These are phyloP conservation scores for Aspergillus haitiensis DNA, from an alignment of 495 filamentous ascomycete genomes.

Conservation along the genomic window DNA sequence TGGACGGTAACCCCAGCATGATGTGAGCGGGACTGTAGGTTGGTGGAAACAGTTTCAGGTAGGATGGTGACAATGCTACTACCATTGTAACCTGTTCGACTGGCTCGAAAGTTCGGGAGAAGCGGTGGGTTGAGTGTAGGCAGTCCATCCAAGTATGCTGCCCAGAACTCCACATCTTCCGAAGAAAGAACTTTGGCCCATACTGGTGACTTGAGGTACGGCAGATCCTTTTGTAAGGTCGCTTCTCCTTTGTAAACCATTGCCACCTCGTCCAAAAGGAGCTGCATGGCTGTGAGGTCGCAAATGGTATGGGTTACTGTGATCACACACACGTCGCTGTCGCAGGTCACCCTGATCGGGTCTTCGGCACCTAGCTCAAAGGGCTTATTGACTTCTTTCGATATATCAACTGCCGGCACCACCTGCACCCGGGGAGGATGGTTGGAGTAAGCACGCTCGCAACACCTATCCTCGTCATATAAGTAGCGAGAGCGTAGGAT, in stretches of 20 bases:
- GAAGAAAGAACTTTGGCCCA: background rate
- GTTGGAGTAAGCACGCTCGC: conserved; percentile 2
- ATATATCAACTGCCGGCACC: conserved; percentile 18
- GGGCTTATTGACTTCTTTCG: conserved; percentile 18
- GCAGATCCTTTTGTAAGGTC: too few species aligned
- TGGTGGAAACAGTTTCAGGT: background rate
- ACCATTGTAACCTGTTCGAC: background rate
- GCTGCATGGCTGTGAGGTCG: conserved; percentile 29
- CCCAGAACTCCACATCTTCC: conserved; percentile 1
- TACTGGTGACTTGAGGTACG: background rate
- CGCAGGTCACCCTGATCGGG: conserved; percentile 24
- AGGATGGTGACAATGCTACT: background rate
- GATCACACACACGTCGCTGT: conserved; percentile 19
- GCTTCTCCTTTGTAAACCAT: conserved; percentile 16
- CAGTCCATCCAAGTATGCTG: background rate
- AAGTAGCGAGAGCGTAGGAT: conserved; percentile 19
- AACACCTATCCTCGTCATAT: background rate
- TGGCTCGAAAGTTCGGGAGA: background rate
- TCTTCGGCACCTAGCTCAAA: conserved; percentile 19
- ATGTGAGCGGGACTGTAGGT: conserved; percentile 6
- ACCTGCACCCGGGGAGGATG: conserved; percentile 13
- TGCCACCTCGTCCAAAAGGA: conserved; percentile 26
- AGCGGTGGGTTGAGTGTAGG: background rate
- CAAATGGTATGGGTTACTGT: conserved; percentile 32
- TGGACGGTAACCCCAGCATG: conserved; percentile 27